A percentile compares a stretch with the other conserved stretches of the same genome.
phyloP scores from a whole-genome alignment of 371 early-diverging fungal genomes.

The Saksenaea vasiformis region DNA sequence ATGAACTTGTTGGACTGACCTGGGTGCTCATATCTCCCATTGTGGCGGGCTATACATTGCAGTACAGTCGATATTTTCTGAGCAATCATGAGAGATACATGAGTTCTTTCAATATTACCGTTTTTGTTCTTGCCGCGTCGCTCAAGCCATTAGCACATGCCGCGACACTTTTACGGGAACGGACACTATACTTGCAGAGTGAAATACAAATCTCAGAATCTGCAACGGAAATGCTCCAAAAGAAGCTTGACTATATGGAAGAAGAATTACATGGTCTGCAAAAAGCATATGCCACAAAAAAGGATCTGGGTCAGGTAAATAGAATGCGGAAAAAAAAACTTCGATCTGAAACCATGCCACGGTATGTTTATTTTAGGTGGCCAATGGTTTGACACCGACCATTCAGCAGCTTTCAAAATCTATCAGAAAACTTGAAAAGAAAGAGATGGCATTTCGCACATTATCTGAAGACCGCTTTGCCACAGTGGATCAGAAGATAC shows the following conservation, averaged over 20 bases:
- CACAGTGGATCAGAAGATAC: slow-evolving; percentile 49
- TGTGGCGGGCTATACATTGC: slow-evolving; percentile 61
- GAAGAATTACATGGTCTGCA: slow-evolving; percentile 48
- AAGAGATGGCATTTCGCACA: slow-evolving; percentile 43
- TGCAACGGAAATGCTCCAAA: slow-evolving; percentile 49
- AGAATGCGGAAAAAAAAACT: neutral
- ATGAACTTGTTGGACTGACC: slow-evolving; percentile 57
- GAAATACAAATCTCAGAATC: slow-evolving; percentile 46
- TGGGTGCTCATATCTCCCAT: slow-evolving; percentile 61
- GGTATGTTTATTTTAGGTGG: slow-evolving; percentile 4
- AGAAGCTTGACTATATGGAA: slow-evolving; percentile 44
- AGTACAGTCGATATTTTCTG: slow-evolving; percentile 54
- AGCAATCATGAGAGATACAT: slow-evolving; percentile 61
- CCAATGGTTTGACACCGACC: slow-evolving; percentile 27
- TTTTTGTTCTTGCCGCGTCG: slow-evolving; percentile 63
- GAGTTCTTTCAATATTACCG: slow-evolving; percentile 57
- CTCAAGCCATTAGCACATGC: slow-evolving; percentile 58
- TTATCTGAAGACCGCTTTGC: slow-evolving; percentile 60
- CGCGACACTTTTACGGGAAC: slow-evolving; percentile 47
- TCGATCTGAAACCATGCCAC: neutral
- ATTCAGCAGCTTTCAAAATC: slow-evolving; percentile 48
- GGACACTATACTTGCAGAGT: slow-evolving; percentile 56
- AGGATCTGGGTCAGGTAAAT: slow-evolving; percentile 44
- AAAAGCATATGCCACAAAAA: slow-evolving; percentile 49
- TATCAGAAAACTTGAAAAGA: slow-evolving; percentile 53